Evolutionary conservation across 805 yeast genomes (phyloP).

Genomic region (Diddensiella caesifluorescens): DNA sequence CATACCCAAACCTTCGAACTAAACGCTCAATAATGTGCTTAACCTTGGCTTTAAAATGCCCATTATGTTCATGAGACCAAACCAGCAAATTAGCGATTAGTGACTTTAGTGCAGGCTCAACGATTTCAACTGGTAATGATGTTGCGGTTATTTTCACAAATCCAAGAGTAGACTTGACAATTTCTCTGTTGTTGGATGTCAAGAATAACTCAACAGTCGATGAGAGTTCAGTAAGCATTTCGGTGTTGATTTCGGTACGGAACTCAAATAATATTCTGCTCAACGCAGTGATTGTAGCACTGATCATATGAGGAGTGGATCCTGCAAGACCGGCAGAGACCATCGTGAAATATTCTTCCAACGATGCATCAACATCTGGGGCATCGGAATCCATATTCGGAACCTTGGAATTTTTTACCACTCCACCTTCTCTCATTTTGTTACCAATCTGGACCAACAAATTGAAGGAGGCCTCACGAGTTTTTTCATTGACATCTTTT

Average conservation of each 20-base stretch:
- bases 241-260: constrained; percentile 55
- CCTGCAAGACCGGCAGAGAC: constrained; percentile 96
- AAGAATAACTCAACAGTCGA: constrained; percentile 85
- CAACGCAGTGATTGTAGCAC: constrained; percentile 90
- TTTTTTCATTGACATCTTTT: constrained; percentile 87
- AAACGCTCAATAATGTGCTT: constrained; percentile 90
- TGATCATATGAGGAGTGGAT: constrained; percentile 88
- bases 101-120: constrained; percentile 67
- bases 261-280: constrained; percentile 86
- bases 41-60: constrained; percentile 88
- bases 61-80: constrained; percentile 95
- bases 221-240: constrained; percentile 64
- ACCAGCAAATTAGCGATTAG: constrained; percentile 69
- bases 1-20: constrained; percentile 86
- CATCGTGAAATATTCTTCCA: constrained; percentile 85
- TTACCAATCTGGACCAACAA: constrained; percentile 75
- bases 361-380: constrained; percentile 60
- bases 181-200: constrained; percentile 86
- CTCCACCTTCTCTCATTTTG: constrained; percentile 61
- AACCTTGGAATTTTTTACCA: constrained; percentile 56
- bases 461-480: constrained; percentile 75
- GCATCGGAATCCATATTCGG: constrained; percentile 54
- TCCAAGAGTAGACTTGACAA: constrained; percentile 90
- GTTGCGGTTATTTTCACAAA: constrained; percentile 86
- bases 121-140: constrained; percentile 72